phyloP scores from a whole-genome alignment of 1,139 yeast species.

The Saccharomyces pastorianus region DNA sequence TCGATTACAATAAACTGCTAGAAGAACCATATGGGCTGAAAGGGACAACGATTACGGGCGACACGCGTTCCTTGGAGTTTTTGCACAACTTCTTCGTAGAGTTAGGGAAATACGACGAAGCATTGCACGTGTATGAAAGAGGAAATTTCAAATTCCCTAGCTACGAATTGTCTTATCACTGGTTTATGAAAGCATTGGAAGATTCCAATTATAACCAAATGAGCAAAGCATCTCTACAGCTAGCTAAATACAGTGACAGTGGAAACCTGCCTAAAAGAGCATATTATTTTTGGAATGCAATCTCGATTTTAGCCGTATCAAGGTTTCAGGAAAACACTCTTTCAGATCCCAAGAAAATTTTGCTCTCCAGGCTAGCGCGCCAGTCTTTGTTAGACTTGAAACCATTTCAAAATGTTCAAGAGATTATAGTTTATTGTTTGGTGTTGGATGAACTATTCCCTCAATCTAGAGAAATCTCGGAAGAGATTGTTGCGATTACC shows the following conservation, averaged over 20 bases:
- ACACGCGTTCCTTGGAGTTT: constrained; percentile 20
- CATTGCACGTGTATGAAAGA: constrained; percentile 21
- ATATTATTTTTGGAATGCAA: constrained; percentile 27
- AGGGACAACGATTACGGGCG: constrained; percentile 18
- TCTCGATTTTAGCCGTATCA: constrained; percentile 21
- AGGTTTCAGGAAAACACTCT: constrained; percentile 15
- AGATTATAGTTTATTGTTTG: constrained; percentile 25
- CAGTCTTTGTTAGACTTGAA: constrained; percentile 17
- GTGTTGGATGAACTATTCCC: constrained; percentile 24
- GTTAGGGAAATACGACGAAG: constrained; percentile 19
- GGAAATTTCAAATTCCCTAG: constrained; percentile 26
- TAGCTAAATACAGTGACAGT: constrained; percentile 16
- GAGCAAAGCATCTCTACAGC: constrained; percentile 22
- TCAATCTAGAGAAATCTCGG: constrained; percentile 13
- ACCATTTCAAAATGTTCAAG: constrained; percentile 27
- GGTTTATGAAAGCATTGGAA: constrained; percentile 24
- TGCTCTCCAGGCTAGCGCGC: constrained; percentile 22
- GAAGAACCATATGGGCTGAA: constrained; percentile 15
- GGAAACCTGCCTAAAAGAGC: constrained; percentile 12
- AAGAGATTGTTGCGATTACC: constrained; percentile 21
- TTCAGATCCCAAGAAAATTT: constrained; percentile 16
- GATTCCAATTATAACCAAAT: constrained; percentile 23
- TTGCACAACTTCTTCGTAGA: constrained; percentile 24
- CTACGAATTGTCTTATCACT: constrained; percentile 21
- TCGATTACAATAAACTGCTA: constrained; percentile 15